Percentiles rank a stretch among this genome's conserved stretches.
phyloP scores from a whole-genome alignment of 768 basidiomycete species.

The Suillus hirtellus region DNA sequence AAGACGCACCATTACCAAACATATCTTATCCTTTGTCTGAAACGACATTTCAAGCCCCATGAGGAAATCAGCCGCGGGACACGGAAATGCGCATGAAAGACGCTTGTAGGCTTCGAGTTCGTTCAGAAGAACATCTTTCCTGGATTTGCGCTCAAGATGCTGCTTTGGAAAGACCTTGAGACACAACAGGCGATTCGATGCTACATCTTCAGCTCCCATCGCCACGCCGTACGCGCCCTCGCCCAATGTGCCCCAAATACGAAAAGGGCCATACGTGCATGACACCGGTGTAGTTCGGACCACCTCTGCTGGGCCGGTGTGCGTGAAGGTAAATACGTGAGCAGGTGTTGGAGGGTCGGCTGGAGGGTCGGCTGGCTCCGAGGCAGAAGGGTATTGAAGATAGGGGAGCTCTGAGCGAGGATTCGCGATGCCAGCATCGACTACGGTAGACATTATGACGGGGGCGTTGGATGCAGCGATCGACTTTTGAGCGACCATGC shows the following conservation, averaged over 20 bases:
- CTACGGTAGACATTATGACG: not conserved
- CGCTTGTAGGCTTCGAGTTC: no score
- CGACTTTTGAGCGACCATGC: constrained; percentile 14
- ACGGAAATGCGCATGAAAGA: no score
- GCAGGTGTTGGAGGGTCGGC: not conserved
- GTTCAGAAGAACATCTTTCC: no score
- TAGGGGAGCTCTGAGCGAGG: not conserved
- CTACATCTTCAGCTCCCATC: no score
- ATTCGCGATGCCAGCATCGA: not conserved
- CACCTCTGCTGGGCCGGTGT: not conserved
- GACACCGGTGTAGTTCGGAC: no score
- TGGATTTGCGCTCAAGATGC: no score
- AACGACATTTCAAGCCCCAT: constrained; percentile 31
- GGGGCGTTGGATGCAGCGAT: not conserved
- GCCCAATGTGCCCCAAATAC: no score
- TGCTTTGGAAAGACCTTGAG: no score
- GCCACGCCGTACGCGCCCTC: no score
- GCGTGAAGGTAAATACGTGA: not conserved
- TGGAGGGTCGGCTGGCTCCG: not conserved
- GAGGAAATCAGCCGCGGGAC: no score
- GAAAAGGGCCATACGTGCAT: no score
- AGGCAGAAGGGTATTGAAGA: not conserved
- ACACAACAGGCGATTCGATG: no score
- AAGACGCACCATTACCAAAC: constrained; percentile 41
- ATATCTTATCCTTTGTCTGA: constrained; percentile 29